Evolutionary conservation across 2,329 filamentous ascomycete genomes (phyloP), one percentile per base, ranked within the genome.

Genomic region (Colletotrichum cereale): DNA sequence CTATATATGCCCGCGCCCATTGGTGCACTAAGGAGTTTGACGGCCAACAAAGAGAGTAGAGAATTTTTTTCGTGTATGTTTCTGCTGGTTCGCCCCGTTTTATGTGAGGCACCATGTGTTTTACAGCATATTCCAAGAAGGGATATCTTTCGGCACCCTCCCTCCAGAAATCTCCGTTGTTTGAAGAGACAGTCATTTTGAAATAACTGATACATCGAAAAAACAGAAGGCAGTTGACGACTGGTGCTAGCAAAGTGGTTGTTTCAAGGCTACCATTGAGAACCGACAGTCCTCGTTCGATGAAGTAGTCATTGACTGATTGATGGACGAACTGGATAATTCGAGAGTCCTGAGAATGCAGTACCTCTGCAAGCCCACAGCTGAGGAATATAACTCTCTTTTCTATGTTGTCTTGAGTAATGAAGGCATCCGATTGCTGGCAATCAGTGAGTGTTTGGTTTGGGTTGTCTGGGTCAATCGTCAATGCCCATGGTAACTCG

Each of bases 21-120:
- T 24, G 21, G 8, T 24, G 7, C n/a, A 47, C 44, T 0, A 47
- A 47, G 21, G 21, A 47, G 24, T 5, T 12, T 5, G 44, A 47
- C 12, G 44, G 44, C 44, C 44, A 24, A 12, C 44, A 24, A 12
- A 47, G 24, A 24, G 21, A n/a, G 10, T n/a, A 8, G 44, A 47
- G 44, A 5, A 47, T 24, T 8, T 47, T n/a, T 47, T 47, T 24
- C 2, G 21, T 3, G 7, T 47, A 24, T 12, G 24, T 2, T 5
- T 47, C 44, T n/a, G 21, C 21, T 12, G 8, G 1, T n/a, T 47
- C 44, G 10, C 44, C 21, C 8, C 21, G 8, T 11, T 24, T 47
- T 8, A 24, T 24, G 21, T 47, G 44, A 5, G 21, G 16, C 24
- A 2, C 0, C 8, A 11, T 5, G 10, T 0, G 0, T 18, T 0